Percentiles rank a stretch among this genome's conserved stretches.
Conservation (phyloP, 208 protist species). For the Leishmania turanica region DNA sequence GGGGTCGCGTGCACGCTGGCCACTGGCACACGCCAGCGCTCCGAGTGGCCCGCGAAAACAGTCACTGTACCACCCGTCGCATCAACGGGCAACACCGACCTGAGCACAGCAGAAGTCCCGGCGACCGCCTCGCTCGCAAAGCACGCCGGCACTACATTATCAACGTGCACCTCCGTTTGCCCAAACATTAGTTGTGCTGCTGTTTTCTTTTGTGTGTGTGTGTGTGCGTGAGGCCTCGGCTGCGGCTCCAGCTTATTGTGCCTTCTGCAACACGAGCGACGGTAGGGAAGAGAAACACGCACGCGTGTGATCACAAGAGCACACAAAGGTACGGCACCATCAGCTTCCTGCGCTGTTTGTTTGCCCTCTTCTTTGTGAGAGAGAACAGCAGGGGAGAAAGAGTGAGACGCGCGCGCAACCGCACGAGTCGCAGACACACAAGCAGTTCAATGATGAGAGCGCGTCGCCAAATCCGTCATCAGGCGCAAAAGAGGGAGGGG, state of each 20-base stretch:
- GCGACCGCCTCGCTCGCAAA: constrained; percentile 3
- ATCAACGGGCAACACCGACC: constrained; percentile 16
- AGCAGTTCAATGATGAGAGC: not conserved
- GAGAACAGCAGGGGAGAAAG: not conserved
- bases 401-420: not conserved
- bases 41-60: constrained; percentile 4
- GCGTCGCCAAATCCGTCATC: not conserved
- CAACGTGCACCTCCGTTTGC: not conserved
- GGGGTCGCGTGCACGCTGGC: constrained; percentile 1
- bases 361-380: not conserved
- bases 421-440: not conserved
- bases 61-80: constrained; percentile 1
- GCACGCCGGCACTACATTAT: constrained; percentile 5
- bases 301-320: not conserved
- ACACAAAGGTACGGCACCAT: not conserved
- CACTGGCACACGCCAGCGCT: constrained; percentile 4
- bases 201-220: not conserved
- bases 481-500: not conserved
- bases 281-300: not conserved
- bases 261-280: not conserved
- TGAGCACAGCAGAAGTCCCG: not conserved
- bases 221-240: not conserved
- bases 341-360: not conserved
- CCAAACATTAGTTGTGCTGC: not conserved
- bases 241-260: not conserved